phyloP scores from a whole-genome alignment of 441 rosid species.

The Flueggea neowawraea region DNA sequence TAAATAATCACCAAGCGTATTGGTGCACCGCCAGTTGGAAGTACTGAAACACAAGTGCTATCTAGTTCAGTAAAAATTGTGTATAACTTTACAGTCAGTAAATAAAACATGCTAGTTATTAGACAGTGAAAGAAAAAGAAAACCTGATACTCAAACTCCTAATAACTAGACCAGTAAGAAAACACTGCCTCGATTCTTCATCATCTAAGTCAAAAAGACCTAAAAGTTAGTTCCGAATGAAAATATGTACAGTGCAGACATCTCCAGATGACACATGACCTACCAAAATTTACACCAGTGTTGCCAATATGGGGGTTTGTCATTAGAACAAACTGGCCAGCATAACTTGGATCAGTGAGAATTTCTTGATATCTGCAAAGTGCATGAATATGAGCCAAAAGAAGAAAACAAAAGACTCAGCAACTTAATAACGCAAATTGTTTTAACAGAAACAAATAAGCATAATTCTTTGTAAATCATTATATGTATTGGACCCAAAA shows the following conservation, averaged over 20 bases:
- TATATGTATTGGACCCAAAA: neutral
- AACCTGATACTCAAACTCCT: slow-evolving; percentile 76
- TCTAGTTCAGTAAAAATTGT: neutral
- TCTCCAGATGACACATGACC: slow-evolving; percentile 17
- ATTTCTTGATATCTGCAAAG: slow-evolving; percentile 87
- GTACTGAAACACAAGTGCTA: slow-evolving; percentile 42
- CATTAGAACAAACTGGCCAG: slow-evolving; percentile 95
- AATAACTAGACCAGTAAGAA: slow-evolving; percentile 86
- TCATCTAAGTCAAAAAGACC: slow-evolving; percentile 53
- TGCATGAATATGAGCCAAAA: neutral
- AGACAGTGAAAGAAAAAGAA: neutral
- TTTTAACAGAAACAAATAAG: no score
- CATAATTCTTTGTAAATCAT: no score
- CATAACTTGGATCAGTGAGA: slow-evolving; percentile 93
- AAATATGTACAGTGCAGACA: neutral
- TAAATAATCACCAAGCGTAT: slow-evolving; percentile 74
- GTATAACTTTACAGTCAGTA: neutral
- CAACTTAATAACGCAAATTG: neutral
- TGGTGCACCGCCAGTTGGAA: slow-evolving; percentile 86
- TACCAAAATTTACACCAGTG: slow-evolving; percentile 88
- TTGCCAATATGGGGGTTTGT: slow-evolving; percentile 98
- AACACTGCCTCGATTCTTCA: slow-evolving; percentile 83
- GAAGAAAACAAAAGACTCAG: neutral
- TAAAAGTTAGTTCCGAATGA: slow-evolving; percentile 6
- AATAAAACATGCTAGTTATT: neutral